These are phyloP conservation scores for Puccinellia tenuiflora DNA, from an alignment of 176 grass and related monocot genomes.

Conservation along the genomic window DNA sequence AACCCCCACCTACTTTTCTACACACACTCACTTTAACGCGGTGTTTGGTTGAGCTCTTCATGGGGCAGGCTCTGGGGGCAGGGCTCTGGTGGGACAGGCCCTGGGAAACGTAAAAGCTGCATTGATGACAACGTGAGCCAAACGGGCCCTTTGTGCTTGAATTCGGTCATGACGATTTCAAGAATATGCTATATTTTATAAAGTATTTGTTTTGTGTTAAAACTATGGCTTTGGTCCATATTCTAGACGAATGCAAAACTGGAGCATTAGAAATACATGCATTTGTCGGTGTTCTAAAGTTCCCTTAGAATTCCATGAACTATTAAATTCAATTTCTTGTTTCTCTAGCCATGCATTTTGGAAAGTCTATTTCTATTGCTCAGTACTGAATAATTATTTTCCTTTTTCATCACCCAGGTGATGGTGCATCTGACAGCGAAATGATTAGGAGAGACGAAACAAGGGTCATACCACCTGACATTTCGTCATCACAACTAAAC, in stretches of 20 bases:
- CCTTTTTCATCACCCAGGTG: slow-evolving; percentile 5
- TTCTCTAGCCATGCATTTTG: not conserved
- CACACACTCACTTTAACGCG: no score
- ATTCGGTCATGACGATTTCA: not conserved
- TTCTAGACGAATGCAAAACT: not conserved
- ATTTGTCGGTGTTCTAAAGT: not conserved
- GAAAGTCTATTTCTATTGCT: not conserved
- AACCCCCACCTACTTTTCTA: no score
- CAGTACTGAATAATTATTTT: not conserved
- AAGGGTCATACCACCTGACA: slow-evolving; percentile 15
- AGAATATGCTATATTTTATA: not conserved
- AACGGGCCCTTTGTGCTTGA: not conserved
- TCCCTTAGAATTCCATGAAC: not conserved
- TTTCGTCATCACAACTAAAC: slow-evolving; percentile 11
- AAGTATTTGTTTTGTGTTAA: not conserved
- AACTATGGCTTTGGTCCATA: not conserved
- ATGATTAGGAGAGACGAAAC: slow-evolving; percentile 12
- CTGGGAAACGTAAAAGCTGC: no score
- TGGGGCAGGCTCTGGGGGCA: no score
- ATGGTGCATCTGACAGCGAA: slow-evolving; percentile 12
- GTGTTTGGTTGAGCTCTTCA: no score
- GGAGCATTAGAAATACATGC: not conserved
- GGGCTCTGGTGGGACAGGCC: no score
- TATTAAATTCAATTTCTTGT: not conserved
- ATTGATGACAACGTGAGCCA: not conserved